These are phyloP conservation scores for Naganishia sp. DNA, from an alignment of 1,284 basidiomycete species.

Conservation along the genomic window DNA sequence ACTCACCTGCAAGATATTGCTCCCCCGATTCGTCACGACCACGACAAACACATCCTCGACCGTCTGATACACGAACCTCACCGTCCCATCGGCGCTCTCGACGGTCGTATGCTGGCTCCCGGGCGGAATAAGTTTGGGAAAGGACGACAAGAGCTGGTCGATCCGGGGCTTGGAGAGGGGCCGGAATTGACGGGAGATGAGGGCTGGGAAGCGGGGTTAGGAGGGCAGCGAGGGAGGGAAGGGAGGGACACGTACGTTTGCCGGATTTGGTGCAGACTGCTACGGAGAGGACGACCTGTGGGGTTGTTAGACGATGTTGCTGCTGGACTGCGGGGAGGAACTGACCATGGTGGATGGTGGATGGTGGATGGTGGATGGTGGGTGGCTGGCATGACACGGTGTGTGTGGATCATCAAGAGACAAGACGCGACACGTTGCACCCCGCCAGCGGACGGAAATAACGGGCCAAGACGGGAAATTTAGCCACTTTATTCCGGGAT, in stretches of 20 bases:
- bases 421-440: constrained; percentile 15
- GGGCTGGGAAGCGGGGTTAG: constrained; percentile 60
- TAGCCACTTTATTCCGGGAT: background rate
- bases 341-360: constrained; percentile 19
- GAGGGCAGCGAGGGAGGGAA: background rate
- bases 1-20: constrained; percentile 79
- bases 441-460: background rate
- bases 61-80: constrained; percentile 97
- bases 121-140: constrained; percentile 95
- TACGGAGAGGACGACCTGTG: constrained; percentile 66
- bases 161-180: constrained; percentile 90
- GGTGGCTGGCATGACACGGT: too few species aligned
- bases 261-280: constrained; percentile 71
- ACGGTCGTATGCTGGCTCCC: constrained; percentile 97
- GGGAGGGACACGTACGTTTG: constrained; percentile 49
- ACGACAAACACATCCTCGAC: constrained; percentile 98
- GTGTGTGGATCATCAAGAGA: background rate
- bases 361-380: background rate
- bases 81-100: constrained; percentile 73
- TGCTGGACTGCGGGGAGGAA: background rate
- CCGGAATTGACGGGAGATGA: constrained; percentile 94
- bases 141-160: constrained; percentile 92
- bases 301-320: background rate
- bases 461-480: too few species aligned
- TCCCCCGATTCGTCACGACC: constrained; percentile 96